Percentiles rank a stretch among this genome's conserved stretches.
phyloP scores from a whole-genome alignment of 192 early-diverging fungal species.

The Coemansia sp. region DNA sequence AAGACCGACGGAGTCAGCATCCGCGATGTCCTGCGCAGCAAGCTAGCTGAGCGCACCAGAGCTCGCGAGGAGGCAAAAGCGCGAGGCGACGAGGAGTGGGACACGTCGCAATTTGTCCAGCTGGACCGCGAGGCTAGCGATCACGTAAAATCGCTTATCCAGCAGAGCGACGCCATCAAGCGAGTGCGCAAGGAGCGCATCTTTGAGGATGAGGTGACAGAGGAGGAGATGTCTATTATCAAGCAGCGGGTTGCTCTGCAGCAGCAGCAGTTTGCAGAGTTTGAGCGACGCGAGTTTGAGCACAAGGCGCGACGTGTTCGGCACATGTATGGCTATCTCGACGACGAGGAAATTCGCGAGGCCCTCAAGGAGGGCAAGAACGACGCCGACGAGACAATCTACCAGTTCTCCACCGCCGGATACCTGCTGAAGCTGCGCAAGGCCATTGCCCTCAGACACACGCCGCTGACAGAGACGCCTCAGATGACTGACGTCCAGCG shows the following conservation, averaged over 20 bases:
- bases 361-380: constrained; percentile 77
- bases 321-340: constrained; percentile 76
- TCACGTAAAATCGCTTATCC: constrained; percentile 57
- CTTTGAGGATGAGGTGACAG: constrained; percentile 89
- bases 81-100: constrained; percentile 51
- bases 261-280: constrained; percentile 89
- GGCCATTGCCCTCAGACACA: constrained; percentile 68
- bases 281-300: constrained; percentile 77
- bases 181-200: constrained; percentile 84
- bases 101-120: constrained; percentile 55
- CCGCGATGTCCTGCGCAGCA: constrained; percentile 53
- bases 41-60: constrained; percentile 25
- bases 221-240: constrained; percentile 89
- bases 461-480: constrained; percentile 52
- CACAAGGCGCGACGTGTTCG: constrained; percentile 82
- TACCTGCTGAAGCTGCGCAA: constrained; percentile 73
- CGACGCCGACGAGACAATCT: constrained; percentile 92
- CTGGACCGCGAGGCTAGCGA: constrained; percentile 57
- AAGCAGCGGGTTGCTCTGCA: constrained; percentile 89
- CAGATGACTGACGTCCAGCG: constrained; percentile 85
- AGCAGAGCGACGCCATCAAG: constrained; percentile 71
- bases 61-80: constrained; percentile 37
- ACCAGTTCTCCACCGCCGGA: constrained; percentile 76
- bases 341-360: constrained; percentile 83
- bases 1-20: constrained; percentile 28